Conservation (phyloP, 1,284 basidiomycete species). For the Trametes polyzona region DNA sequence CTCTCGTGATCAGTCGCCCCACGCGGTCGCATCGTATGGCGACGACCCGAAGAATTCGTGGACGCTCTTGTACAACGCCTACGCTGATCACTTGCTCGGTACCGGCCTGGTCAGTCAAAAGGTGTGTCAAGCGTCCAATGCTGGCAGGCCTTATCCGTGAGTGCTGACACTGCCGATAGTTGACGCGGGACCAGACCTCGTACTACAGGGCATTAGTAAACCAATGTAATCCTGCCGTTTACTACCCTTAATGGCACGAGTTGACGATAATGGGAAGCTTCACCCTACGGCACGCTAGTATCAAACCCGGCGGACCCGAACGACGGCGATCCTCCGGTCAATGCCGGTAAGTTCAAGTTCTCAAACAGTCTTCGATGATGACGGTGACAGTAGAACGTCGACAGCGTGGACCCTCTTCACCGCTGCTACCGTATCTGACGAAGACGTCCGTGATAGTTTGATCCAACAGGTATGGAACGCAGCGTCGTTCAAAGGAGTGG, state of each 20-base stretch:
- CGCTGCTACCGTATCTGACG: conserved; percentile 26
- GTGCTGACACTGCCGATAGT: not conserved
- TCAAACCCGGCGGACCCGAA: too few species aligned
- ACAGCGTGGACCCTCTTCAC: conserved; percentile 34
- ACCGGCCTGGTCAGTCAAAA: conserved; percentile 23
- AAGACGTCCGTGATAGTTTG: conserved; percentile 24
- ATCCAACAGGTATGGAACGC: conserved; percentile 28
- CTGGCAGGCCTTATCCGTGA: not conserved
- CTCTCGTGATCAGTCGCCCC: conserved; percentile 38
- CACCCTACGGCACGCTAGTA: conserved; percentile 21
- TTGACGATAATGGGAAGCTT: too few species aligned
- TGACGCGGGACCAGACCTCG: conserved; percentile 9
- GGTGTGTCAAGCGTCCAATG: conserved; percentile 19
- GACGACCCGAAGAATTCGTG: conserved; percentile 53
- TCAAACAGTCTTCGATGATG: not conserved
- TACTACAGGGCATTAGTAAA: conserved; percentile 6
- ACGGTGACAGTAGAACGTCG: not conserved
- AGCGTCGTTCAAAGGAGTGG: conserved; percentile 26
- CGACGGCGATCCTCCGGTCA: too few species aligned
- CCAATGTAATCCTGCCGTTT: too few species aligned
- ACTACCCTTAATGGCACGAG: too few species aligned
- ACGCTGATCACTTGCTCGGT: conserved; percentile 59
- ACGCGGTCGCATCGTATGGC: conserved; percentile 45
- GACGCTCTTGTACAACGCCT: conserved; percentile 69
- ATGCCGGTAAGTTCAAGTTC: conserved; percentile 9